Evolutionary conservation across 2,329 filamentous ascomycete genomes (phyloP).

Genomic region (Gliomastix tumulicola): DNA sequence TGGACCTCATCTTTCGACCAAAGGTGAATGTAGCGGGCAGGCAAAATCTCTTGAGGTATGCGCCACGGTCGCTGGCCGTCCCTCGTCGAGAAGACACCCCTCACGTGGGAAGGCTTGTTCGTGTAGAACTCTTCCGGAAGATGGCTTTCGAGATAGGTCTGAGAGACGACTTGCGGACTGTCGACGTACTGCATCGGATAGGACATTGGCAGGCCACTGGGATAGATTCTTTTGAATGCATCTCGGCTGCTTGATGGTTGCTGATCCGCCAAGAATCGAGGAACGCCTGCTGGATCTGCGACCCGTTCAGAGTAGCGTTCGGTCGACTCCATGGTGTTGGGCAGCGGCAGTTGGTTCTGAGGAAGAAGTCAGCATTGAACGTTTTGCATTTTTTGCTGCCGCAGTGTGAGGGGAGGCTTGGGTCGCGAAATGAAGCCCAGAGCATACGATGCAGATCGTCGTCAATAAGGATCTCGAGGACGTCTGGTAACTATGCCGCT

Average conservation of each 20-base stretch:
- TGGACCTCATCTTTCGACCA: slow-evolving; percentile 33
- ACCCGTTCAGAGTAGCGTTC: too few relatives aligned
- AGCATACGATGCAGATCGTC: too few relatives aligned
- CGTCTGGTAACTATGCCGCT: too few relatives aligned
- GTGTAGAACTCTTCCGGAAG: slow-evolving; percentile 29
- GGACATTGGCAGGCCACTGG: slow-evolving; percentile 22
- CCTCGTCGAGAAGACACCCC: slow-evolving; percentile 31
- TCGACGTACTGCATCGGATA: slow-evolving; percentile 23
- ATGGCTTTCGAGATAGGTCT: slow-evolving; percentile 25
- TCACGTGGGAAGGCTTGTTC: slow-evolving; percentile 17
- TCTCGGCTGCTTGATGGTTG: slow-evolving; percentile 13
- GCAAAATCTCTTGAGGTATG: slow-evolving; percentile 15
- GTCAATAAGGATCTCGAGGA: too few relatives aligned
- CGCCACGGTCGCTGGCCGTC: slow-evolving; percentile 20
- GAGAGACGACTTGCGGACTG: too few relatives aligned
- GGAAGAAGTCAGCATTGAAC: too few relatives aligned
- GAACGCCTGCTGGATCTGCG: too few relatives aligned
- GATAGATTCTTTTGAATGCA: slow-evolving; percentile 22
- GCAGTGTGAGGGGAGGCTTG: too few relatives aligned
- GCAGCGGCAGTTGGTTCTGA: too few relatives aligned
- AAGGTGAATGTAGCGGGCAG: slow-evolving; percentile 19
- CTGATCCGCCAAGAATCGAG: neutral
- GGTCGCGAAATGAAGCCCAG: too few relatives aligned
- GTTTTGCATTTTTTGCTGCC: too few relatives aligned
- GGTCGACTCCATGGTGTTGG: too few relatives aligned